A percentile compares a stretch with the other conserved stretches of the same genome.
Evolutionary conservation across 2,329 filamentous ascomycete species (phyloP).

Genomic region (Zymoseptoria brevis): DNA sequence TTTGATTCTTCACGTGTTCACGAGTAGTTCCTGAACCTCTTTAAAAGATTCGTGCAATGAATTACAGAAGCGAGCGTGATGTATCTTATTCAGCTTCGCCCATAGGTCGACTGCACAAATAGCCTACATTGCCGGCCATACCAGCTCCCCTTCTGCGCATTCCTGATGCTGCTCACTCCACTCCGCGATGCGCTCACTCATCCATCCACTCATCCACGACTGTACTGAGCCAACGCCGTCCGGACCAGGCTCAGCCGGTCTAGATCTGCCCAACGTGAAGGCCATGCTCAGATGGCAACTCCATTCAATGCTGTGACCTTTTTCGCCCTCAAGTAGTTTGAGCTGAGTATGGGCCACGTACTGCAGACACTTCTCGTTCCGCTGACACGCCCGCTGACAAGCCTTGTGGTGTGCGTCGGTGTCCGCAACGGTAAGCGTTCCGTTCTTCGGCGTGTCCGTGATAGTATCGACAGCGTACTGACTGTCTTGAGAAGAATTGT

Average conservation of each 20-base stretch:
- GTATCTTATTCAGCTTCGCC: too few relatives aligned
- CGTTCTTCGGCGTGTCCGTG: slow-evolving; percentile 1
- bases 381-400: slow-evolving; percentile 11
- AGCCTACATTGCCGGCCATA: neutral
- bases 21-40: too few relatives aligned
- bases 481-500: slow-evolving; percentile 12
- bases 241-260: slow-evolving; percentile 2
- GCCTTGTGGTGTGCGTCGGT: slow-evolving; percentile 6
- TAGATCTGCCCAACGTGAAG: slow-evolving; percentile 13
- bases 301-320: slow-evolving; percentile 1
- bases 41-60: too few relatives aligned
- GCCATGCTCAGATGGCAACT: slow-evolving; percentile 17
- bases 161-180: neutral
- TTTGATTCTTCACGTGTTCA: too few relatives aligned
- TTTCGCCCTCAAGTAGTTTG: neutral
- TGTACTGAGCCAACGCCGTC: neutral
- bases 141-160: neutral
- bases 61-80: too few relatives aligned
- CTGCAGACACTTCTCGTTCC: slow-evolving; percentile 16
- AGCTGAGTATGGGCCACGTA: slow-evolving; percentile 8
- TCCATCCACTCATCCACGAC: slow-evolving; percentile 14
- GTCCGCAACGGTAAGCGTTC: slow-evolving; percentile 4
- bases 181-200: slow-evolving; percentile 8
- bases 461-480: slow-evolving; percentile 5
- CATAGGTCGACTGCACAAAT: too few relatives aligned